Evolutionary conservation across 2,329 filamentous ascomycete species (phyloP).

Genomic region (Phialocephala sp.): DNA sequence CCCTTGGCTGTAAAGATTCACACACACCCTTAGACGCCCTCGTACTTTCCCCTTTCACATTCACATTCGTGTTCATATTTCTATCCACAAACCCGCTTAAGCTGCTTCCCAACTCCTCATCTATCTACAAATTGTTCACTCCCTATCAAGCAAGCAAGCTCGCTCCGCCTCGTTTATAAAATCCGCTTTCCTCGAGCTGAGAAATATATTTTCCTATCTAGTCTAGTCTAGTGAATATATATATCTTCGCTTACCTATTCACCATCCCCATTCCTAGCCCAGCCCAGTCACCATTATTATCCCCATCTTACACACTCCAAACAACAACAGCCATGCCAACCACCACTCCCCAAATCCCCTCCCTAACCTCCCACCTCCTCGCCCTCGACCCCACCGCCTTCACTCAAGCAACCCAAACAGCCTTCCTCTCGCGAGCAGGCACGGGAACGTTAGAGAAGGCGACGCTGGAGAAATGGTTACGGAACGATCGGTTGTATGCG

Average conservation of each 20-base stretch:
- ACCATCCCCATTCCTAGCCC: too few relatives aligned
- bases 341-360: not conserved
- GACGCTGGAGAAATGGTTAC: slow-evolving; percentile 68
- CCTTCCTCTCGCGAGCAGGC: slow-evolving; percentile 70
- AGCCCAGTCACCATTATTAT: too few relatives aligned
- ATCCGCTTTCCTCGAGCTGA: too few relatives aligned
- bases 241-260: too few relatives aligned
- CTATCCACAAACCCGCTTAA: not conserved
- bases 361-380: slow-evolving; percentile 9
- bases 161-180: too few relatives aligned
- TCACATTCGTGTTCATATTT: not conserved
- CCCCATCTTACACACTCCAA: too few relatives aligned
- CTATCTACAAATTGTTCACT: too few relatives aligned
- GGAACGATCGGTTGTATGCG: slow-evolving; percentile 48
- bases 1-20: not conserved
- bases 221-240: too few relatives aligned
- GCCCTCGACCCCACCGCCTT: not conserved
- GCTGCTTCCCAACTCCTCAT: too few relatives aligned
- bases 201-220: too few relatives aligned
- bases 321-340: not conserved
- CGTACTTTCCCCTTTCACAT: not conserved
- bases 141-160: too few relatives aligned
- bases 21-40: not conserved
- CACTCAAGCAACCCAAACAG: slow-evolving; percentile 62
- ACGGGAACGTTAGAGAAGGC: slow-evolving; percentile 62